Evolutionary conservation across 345 rosid genomes (phyloP), one percentile per base, ranked within the genome.

Genomic region (Hypericum androsaemum): DNA sequence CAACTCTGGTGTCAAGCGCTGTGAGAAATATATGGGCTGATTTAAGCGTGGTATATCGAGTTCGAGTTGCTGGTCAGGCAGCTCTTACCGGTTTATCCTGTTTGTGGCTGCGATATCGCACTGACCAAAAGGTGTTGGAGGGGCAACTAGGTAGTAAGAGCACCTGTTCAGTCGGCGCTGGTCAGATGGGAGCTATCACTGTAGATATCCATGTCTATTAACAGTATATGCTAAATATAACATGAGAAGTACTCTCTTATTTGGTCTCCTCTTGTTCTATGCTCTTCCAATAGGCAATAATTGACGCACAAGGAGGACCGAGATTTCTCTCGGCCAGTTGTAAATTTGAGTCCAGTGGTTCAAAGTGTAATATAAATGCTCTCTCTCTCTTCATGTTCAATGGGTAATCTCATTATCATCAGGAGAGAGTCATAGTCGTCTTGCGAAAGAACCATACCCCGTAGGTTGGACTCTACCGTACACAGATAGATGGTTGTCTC

Each of bases 141-240:
- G 54, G 69, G 66, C 69, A 80, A 53, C 12, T 72, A 17, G 68
- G 44, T 40, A 45, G 60, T 32, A 72, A 71, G 46, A 71, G 67
- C 66, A 63, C 71, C 66, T 71, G 70, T 45, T 50, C 74, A 0
- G 59, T 73, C 28, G 48, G 60, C 7, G 53, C 70, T 9, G 62
- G 54, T 67, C 75, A 53, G 38, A 50, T 83, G 71, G 74, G 81
- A 68, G 84, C 84, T 52, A 79, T 87, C 45, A 81, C 71, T 52
- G 87, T 87, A 12, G 89, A 76, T 69, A 87, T 87, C 56, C 89
- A 80, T n/a, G 89, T 87, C 56, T 87, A 81, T 73, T 87, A 69
- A 77, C 51, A 9, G 17, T 11, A 7, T 45, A 32, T 62, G 56
- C 47, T 59, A 64, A 59, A 47, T 12, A 32, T 43, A 50, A 41